Conservation (phyloP, 768 basidiomycete species). For the Cystobasidiopsis lactophilus region DNA sequence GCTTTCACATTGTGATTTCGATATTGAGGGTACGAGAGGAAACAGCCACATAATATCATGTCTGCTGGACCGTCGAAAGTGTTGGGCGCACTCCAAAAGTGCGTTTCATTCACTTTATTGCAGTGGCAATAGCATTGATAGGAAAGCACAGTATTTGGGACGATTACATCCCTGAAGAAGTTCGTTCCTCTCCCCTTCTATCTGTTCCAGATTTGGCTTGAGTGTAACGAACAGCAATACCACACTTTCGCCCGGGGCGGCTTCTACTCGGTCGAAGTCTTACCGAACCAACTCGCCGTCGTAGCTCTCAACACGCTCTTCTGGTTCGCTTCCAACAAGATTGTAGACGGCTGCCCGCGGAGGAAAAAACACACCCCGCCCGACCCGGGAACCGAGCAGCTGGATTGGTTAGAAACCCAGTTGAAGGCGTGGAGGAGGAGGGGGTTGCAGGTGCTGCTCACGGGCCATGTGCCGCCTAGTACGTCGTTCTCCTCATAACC, state of each 20-base stretch:
- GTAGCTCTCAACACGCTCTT: slow-evolving; percentile 77
- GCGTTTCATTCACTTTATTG: background rate
- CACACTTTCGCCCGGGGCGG: slow-evolving; percentile 74
- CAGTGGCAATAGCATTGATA: too few relatives aligned
- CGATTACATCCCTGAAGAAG: background rate
- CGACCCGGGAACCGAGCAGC: slow-evolving; percentile 70
- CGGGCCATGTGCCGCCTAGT: slow-evolving; percentile 73
- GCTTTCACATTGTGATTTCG: background rate
- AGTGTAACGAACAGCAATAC: slow-evolving; percentile 30
- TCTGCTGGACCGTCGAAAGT: slow-evolving; percentile 22
- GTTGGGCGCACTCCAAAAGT: slow-evolving; percentile 31
- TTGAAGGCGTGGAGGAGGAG: slow-evolving; percentile 42
- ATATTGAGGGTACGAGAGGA: too few relatives aligned
- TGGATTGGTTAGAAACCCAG: slow-evolving; percentile 81
- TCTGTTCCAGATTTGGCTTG: too few relatives aligned
- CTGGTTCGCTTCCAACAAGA: slow-evolving; percentile 41
- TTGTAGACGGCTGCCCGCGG: slow-evolving; percentile 20
- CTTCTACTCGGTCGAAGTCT: slow-evolving; percentile 59
- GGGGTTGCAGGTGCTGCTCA: slow-evolving; percentile 40
- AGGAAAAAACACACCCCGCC: slow-evolving; percentile 28
- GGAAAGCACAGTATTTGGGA: background rate
- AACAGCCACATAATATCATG: slow-evolving; percentile 26
- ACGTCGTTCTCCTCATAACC: slow-evolving; percentile 47
- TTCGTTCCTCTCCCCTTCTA: too few relatives aligned
- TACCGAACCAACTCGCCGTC: slow-evolving; percentile 45